Conservation (phyloP, 805 yeast genomes). For the Pichia rugopelliculosa region DNA sequence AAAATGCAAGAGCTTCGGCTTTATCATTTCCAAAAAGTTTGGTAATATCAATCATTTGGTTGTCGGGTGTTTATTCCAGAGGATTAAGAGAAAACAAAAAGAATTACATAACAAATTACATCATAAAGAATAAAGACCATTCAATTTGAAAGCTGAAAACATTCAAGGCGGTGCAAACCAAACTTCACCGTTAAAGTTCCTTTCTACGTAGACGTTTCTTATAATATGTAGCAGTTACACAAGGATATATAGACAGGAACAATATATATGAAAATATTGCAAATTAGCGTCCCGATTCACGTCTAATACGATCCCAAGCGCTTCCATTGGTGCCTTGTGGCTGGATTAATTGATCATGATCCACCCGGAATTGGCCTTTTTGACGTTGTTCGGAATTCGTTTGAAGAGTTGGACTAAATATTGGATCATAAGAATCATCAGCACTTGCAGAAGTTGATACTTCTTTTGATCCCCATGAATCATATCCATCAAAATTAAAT, state of each 20-base stretch:
- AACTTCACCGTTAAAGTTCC: too few species aligned
- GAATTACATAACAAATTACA: too few species aligned
- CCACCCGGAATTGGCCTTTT: neutral
- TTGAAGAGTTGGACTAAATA: neutral
- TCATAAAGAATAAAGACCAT: too few species aligned
- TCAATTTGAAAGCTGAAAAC: too few species aligned
- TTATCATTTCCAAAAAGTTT: conserved; percentile 27
- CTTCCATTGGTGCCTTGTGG: conserved; percentile 8
- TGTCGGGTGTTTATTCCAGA: neutral
- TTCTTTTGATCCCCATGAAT: neutral
- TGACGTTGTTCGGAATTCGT: neutral
- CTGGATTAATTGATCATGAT: conserved; percentile 1
- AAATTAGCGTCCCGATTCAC: conserved; percentile 2
- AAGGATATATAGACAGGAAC: too few species aligned
- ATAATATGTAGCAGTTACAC: too few species aligned
- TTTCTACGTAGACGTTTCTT: too few species aligned
- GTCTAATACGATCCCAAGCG: conserved; percentile 23
- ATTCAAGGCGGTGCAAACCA: neutral
- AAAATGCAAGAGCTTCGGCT: conserved; percentile 36
- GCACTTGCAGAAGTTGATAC: neutral
- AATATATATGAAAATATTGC: neutral
- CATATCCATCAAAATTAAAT: neutral
- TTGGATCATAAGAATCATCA: neutral
- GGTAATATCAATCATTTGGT: conserved; percentile 6
- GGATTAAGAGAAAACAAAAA: neutral